A percentile compares a stretch with the other conserved stretches of the same genome.
Evolutionary conservation across 1,284 basidiomycete species (phyloP).

Genomic region (Baeospora myosura): DNA sequence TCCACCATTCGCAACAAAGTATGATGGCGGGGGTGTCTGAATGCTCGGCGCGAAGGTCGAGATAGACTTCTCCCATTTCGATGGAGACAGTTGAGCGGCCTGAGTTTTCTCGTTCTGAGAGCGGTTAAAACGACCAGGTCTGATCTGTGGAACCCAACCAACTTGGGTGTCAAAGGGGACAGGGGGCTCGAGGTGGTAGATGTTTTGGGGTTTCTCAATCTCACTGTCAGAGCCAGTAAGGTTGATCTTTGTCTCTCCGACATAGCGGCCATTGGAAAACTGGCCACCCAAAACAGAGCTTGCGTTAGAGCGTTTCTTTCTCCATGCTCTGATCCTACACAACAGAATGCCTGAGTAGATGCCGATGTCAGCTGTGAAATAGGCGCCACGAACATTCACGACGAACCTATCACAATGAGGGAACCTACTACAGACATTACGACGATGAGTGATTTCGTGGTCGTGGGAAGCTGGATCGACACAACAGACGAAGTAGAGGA

Average conservation of each 20-base stretch:
- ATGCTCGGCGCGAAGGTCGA: neutral
- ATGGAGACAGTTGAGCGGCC: neutral
- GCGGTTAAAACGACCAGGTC: conserved; percentile 14
- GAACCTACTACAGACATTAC: conserved; percentile 8
- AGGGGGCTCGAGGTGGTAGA: neutral
- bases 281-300: neutral
- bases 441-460: conserved; percentile 7
- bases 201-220: conserved; percentile 11
- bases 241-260: conserved; percentile 12
- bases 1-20: conserved; percentile 14
- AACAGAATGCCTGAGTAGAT: conserved; percentile 11
- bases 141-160: conserved; percentile 37
- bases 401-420: conserved; percentile 9
- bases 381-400: neutral
- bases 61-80: neutral
- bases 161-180: conserved; percentile 13
- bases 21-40: conserved; percentile 22
- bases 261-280: neutral
- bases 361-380: neutral
- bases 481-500: no score
- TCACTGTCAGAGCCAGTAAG: conserved; percentile 11
- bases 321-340: conserved; percentile 10
- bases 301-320: neutral
- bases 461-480: no score
- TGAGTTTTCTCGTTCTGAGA: neutral